Base-by-base conservation (phyloP, 23 red algal genomes). In the Gracilaria vermiculophylla region DNA sequence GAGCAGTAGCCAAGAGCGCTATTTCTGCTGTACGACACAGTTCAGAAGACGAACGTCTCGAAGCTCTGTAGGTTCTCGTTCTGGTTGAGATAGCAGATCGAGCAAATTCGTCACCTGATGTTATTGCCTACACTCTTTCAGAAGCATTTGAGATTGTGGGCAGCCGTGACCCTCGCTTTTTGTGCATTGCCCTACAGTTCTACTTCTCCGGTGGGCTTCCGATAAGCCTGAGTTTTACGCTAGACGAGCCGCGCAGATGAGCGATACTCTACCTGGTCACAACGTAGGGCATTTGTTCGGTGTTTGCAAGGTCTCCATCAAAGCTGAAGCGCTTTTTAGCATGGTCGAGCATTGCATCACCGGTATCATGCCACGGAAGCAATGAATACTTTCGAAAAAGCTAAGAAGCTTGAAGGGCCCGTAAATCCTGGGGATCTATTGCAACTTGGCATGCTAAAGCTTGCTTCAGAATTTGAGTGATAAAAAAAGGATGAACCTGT, bases 371-470 rank as follows among this genome's bases (percentile, higher is more conserved):
- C 61, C 62, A 33, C 45, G 5, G 86, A 80, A 25, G 86, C 86
- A 23, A 53, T 80, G 21, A 37, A 64, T 28, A 34, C 51, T 27
- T 80, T 80, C 33, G 86, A 78, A 42, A 45, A 78, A 43, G 61
- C 44, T 19, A 80, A 77, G 42, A 65, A 60, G 28, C 56, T 90
- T 37, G 70, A 53, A 54, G 86, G 75, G 23, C 41, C 41, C n/a
- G 83, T 88, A 48, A 90, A 90, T 34, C 71, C 70, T n/a, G 86
- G 86, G 37, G 42, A 65, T 27, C 49, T 80, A 14, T 70, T 90
- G 31, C 48, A 73, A 42, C 75, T 90, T 36, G 86, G 86, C 31
- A 39, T 90, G 52, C 56, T 90, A 23, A 90, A 90, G 49, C 62
- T 90, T 21, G 53, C 86, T 37, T 50, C 86, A 53, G 52, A 60